Percentiles rank a stretch among this genome's conserved stretches.
Conservation (phyloP, 2,329 filamentous ascomycete genomes). For the Ceratocystiopsis minuta region DNA sequence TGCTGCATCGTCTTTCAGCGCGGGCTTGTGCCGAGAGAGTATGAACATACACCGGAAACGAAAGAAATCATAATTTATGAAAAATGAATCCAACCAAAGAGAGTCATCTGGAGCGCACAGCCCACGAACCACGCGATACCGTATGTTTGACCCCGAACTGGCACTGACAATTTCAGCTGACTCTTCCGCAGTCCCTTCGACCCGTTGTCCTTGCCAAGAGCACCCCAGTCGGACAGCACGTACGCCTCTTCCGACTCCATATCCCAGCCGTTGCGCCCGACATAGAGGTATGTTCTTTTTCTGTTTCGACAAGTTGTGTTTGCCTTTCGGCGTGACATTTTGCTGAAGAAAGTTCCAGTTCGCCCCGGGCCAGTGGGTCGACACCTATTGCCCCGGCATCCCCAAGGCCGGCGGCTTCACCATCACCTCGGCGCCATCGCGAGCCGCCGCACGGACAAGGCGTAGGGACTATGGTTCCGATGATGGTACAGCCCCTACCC, state of each 20-base stretch:
- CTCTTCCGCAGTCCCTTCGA: conserved; percentile 30
- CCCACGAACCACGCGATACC: conserved; percentile 50
- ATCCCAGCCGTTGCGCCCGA: conserved; percentile 28
- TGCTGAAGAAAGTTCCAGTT: conserved; percentile 37
- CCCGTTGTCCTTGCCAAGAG: conserved; percentile 43
- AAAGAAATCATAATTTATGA: too few species aligned
- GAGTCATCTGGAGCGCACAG: conserved; percentile 54
- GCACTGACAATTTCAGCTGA: too few species aligned
- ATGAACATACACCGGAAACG: too few species aligned
- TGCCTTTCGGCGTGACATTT: conserved; percentile 7
- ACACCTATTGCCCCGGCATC: conserved; percentile 55
- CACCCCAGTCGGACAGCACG: conserved; percentile 43
- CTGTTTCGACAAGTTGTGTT: conserved; percentile 3
- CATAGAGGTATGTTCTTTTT: conserved; percentile 25
- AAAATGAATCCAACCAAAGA: conserved; percentile 11
- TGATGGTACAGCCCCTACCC: not conserved
- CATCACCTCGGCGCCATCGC: conserved; percentile 56
- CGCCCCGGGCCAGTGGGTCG: conserved; percentile 73
- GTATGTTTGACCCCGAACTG: conserved; percentile 14
- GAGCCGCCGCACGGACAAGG: not conserved
- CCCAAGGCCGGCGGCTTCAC: conserved; percentile 70
- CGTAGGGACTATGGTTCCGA: too few species aligned
- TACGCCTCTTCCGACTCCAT: conserved; percentile 50
- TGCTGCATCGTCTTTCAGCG: too few species aligned
- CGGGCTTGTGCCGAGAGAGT: too few species aligned